Evolutionary conservation across 345 rosid species (phyloP).

Genomic region (Sapria himalayana): DNA sequence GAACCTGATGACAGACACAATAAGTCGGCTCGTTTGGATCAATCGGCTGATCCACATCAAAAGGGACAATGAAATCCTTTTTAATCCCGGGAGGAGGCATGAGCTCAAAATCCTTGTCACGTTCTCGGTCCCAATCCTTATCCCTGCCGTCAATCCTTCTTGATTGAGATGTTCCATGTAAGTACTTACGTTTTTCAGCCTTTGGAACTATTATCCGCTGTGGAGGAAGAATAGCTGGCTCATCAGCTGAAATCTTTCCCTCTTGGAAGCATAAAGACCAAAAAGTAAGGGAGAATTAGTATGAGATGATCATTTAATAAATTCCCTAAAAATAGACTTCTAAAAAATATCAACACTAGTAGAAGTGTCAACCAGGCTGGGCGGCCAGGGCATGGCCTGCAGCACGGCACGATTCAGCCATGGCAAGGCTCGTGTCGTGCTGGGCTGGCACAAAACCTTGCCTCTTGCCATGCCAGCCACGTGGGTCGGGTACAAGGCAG

Average conservation of each 20-base stretch:
- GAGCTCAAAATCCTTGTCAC: slow-evolving; percentile 86
- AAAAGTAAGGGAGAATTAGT: slow-evolving; percentile 8
- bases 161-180: slow-evolving; percentile 52
- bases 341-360: not conserved
- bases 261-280: slow-evolving; percentile 40
- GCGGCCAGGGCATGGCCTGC: no score
- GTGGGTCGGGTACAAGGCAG: no score
- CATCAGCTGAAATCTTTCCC: slow-evolving; percentile 79
- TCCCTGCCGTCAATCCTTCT: slow-evolving; percentile 66
- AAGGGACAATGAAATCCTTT: slow-evolving; percentile 35
- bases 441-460: no score
- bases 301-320: slow-evolving; percentile 6
- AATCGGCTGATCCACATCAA: slow-evolving; percentile 70
- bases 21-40: slow-evolving; percentile 98
- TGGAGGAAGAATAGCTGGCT: slow-evolving; percentile 75
- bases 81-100: slow-evolving; percentile 94
- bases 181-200: slow-evolving; percentile 46
- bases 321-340: slow-evolving; percentile 4
- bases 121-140: slow-evolving; percentile 77
- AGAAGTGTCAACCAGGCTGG: no score
- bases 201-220: slow-evolving; percentile 51
- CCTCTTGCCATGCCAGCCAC: no score
- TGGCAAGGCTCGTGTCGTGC: no score
- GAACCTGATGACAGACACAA: slow-evolving; percentile 96
- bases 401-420: no score